Evolutionary conservation across 108 stramenopile species (phyloP), one percentile per base, ranked within the genome.

Genomic region (Conticribra weissflogii): DNA sequence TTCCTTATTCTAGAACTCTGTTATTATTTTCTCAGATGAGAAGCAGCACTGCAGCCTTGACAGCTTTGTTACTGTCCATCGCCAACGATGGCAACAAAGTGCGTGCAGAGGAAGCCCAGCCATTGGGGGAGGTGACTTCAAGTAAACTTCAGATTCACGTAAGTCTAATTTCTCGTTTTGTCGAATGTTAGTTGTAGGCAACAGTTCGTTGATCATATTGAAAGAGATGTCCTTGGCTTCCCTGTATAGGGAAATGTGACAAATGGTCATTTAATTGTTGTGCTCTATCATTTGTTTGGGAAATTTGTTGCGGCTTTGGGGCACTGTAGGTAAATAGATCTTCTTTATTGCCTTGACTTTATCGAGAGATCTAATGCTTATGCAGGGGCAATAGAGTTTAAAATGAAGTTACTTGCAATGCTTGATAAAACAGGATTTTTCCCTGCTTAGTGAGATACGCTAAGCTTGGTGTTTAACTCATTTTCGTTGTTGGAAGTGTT

Each of bases 141-240:
- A 83, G 82, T 54, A 79, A 83, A 63, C 82, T 83, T 51, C 82
- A 83, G 65, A 62, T 83, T 59, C 82, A 83, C 36, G 82, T 83
- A 65, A 79, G 82, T 80, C n/a, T n/a, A n/a, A n/a, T n/a, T n/a
- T n/a, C n/a, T n/a, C n/a, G 25, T 8, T 32, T 9, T 36, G 16
- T 25, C 17, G 32, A 53, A 9, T 33, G 34, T 29, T 25, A 19
- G 51, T 23, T 54, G 62, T 45, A 65, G 19, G n/a, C n/a, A n/a
- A n/a, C n/a, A n/a, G n/a, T n/a, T n/a, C n/a, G n/a, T n/a, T n/a
- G n/a, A n/a, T n/a, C n/a, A n/a, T n/a, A n/a, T n/a, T n/a, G n/a
- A n/a, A n/a, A n/a, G n/a, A n/a, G n/a, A n/a, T n/a, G n/a, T n/a
- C n/a, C n/a, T n/a, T n/a, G n/a, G n/a, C n/a, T n/a, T n/a, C n/a